Evolutionary conservation across 2,329 filamentous ascomycete genomes (phyloP), one percentile per base, ranked within the genome.

Genomic region (Ascochyta clinopodiicola): DNA sequence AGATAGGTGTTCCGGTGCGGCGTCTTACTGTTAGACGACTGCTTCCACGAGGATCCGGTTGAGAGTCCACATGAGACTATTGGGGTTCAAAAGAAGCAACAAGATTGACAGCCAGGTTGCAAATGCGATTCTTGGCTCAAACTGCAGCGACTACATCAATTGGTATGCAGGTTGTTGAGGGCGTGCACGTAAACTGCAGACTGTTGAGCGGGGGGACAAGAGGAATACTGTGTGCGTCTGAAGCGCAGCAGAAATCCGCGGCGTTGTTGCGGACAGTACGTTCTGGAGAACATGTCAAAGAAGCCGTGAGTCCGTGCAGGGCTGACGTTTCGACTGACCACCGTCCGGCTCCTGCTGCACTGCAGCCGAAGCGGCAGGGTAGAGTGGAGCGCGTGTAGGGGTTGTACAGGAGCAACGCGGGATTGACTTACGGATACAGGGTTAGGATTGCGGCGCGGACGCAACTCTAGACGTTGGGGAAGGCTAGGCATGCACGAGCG

Each of bases 291-390:
- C 63, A 63, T 59, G 68, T 63, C 66, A 68, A 73, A 68, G 68
- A 67, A 72, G 68, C 59, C 67, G 65, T 61, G 60, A 68, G 72
- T 72, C 71, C 69, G 70, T 75, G 71, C 72, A 75, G 71, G 69
- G 65, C 68, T 73, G 72, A 71, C 67, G 69, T 73, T 69, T 69
- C 64, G 55, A 62, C 44, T 63, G 60, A 59, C 64, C 67, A 69
- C 66, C 64, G 55, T 70, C 66, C 70, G 69, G 72, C 65, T 67
- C 63, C 64, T 68, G 64, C 60, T 69, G 63, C 66, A 63, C 57
- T 62, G 67, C 63, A 72, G 63, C 67, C 67, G 71, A 70, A 66
- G 66, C 62, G 67, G 56, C 63, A 67, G 60, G 61, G 64, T 62
- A 69, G 62, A 60, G 60, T 62, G 62, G 59, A 64, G 53, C 56